phyloP scores from a whole-genome alignment of 2,329 filamentous ascomycete genomes.

The Aspergillus terreus region DNA sequence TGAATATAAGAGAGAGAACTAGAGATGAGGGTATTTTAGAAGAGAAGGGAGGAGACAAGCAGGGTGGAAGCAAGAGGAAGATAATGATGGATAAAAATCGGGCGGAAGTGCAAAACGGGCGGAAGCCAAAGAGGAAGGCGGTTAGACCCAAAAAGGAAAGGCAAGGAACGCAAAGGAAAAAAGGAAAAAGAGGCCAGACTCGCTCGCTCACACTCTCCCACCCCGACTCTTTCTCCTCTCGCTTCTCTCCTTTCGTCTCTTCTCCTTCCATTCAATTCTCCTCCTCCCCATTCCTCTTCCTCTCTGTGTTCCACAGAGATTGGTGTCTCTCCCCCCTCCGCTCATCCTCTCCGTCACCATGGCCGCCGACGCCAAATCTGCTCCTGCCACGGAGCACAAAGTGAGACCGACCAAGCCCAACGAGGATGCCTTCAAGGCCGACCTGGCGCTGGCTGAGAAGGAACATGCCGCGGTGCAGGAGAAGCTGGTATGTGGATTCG shows the following conservation, averaged over 20 bases:
- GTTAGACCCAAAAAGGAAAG: slow-evolving; percentile 14
- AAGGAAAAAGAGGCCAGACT: slow-evolving; percentile 18
- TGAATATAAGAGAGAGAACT: too few relatives aligned
- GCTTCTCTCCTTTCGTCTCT: slow-evolving; percentile 15
- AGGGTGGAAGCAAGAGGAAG: slow-evolving; percentile 4
- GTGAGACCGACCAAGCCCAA: slow-evolving; percentile 80
- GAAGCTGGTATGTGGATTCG: slow-evolving; percentile 50
- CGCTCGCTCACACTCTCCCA: background rate
- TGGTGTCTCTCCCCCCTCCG: slow-evolving; percentile 1
- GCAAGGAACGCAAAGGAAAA: slow-evolving; percentile 20
- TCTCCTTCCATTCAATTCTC: slow-evolving; percentile 9
- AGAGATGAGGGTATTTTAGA: too few relatives aligned
- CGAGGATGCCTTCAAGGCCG: slow-evolving; percentile 76
- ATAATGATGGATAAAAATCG: slow-evolving; percentile 7
- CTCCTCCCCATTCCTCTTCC: slow-evolving; percentile 7
- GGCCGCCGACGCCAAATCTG: slow-evolving; percentile 29
- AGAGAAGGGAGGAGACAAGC: too few relatives aligned
- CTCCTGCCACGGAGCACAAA: slow-evolving; percentile 37
- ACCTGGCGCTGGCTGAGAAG: slow-evolving; percentile 78
- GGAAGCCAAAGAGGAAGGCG: slow-evolving; percentile 8
- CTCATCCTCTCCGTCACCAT: slow-evolving; percentile 19
- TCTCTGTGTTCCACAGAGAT: slow-evolving; percentile 6
- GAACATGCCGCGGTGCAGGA: slow-evolving; percentile 75
- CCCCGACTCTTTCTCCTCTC: slow-evolving; percentile 12
- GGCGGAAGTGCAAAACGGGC: slow-evolving; percentile 23